Conservation (phyloP, 768 basidiomycete species). For the Kondoa malvinella region DNA sequence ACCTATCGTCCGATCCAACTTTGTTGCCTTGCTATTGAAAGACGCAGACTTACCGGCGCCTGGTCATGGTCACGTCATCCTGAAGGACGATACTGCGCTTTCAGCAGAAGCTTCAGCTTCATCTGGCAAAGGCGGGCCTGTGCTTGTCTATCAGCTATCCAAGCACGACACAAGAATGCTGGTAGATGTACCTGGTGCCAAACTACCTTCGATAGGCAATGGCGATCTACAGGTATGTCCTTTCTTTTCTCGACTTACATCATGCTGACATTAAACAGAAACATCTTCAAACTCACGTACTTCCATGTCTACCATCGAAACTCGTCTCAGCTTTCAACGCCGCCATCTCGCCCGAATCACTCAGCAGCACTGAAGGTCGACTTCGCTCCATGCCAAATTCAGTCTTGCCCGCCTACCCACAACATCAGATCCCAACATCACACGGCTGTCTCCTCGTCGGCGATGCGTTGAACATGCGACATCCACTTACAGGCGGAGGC, state of each 20-base stretch:
- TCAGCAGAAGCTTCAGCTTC: slow-evolving; percentile 8
- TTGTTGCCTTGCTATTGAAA: slow-evolving; percentile 68
- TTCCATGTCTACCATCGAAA: slow-evolving; percentile 64
- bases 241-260: not conserved
- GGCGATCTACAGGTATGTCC: slow-evolving; percentile 49
- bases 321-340: not conserved
- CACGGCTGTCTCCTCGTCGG: slow-evolving; percentile 70
- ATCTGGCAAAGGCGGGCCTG: slow-evolving; percentile 47
- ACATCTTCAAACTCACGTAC: slow-evolving; percentile 53
- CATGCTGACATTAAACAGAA: slow-evolving; percentile 33
- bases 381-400: slow-evolving; percentile 89
- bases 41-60: slow-evolving; percentile 41
- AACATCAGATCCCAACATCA: slow-evolving; percentile 37
- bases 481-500: slow-evolving; percentile 87
- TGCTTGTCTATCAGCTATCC: slow-evolving; percentile 81
- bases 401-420: slow-evolving; percentile 64
- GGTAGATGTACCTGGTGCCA: slow-evolving; percentile 66
- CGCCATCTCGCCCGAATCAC: not conserved
- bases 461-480: slow-evolving; percentile 98
- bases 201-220: slow-evolving; percentile 41
- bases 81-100: slow-evolving; percentile 14
- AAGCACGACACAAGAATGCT: slow-evolving; percentile 79
- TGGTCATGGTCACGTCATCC: slow-evolving; percentile 31
- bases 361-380: slow-evolving; percentile 36
- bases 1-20: slow-evolving; percentile 44